A percentile compares a stretch with the other conserved stretches of the same genome.
phyloP scores from a whole-genome alignment of 768 basidiomycete genomes.

The Lepiota venenata region DNA sequence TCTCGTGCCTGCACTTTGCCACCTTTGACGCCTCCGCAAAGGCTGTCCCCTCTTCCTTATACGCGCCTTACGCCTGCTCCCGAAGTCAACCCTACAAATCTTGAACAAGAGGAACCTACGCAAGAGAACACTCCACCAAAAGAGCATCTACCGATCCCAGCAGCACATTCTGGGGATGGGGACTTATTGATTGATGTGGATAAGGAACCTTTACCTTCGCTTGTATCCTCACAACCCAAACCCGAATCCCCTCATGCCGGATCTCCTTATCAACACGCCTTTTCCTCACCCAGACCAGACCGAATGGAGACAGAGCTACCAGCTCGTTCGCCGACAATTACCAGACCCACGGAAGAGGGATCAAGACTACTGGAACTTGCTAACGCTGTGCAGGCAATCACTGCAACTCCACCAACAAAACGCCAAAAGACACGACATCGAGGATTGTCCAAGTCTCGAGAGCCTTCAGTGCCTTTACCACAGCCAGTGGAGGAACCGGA shows the following conservation, averaged over 20 bases:
- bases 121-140: neutral
- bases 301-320: neutral
- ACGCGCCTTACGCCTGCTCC: neutral
- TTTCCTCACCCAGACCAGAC: neutral
- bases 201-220: neutral
- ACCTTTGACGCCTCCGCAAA: constrained; percentile 1
- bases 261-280: neutral
- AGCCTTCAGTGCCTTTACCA: neutral
- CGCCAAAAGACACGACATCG: constrained; percentile 1
- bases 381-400: constrained; percentile 5
- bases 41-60: neutral
- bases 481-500: constrained; percentile 1
- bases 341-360: neutral
- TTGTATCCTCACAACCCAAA: neutral
- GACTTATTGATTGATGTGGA: neutral
- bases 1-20: neutral
- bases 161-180: neutral
- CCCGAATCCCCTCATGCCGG: neutral
- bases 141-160: neutral
- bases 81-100: neutral
- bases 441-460: neutral
- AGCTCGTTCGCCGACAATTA: neutral
- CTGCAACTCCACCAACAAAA: constrained; percentile 3
- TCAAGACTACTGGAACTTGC: constrained; percentile 10
- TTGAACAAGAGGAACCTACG: neutral